Conservation (phyloP, 108 stramenopile species). For the Cyclotella atomus region DNA sequence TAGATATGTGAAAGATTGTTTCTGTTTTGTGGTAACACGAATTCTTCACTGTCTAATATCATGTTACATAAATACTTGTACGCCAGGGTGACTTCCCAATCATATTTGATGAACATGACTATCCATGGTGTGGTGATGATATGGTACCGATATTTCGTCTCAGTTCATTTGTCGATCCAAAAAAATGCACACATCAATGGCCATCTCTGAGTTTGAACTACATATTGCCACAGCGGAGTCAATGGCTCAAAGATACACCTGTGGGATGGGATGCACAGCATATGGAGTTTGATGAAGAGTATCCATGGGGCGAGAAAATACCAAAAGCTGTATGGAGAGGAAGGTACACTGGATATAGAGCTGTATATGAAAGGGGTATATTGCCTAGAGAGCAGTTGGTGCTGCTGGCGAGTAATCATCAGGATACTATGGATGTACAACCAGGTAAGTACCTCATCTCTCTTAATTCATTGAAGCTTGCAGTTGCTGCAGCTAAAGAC, state of each 20-base stretch:
- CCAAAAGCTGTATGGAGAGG: constrained; percentile 47
- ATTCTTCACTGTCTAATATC: no score
- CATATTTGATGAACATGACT: constrained; percentile 36
- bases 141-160: constrained; percentile 36
- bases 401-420: constrained; percentile 12
- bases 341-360: constrained; percentile 24
- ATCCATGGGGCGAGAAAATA: constrained; percentile 34
- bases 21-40: no score
- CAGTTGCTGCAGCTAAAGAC: no score
- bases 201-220: constrained; percentile 35
- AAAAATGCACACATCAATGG: constrained; percentile 27
- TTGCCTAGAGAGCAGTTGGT: constrained; percentile 28
- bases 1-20: no score
- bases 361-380: constrained; percentile 15
- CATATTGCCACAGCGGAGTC: constrained; percentile 21
- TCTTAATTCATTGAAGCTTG: no score
- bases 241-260: constrained; percentile 27
- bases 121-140: constrained; percentile 40
- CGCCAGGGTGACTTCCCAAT: constrained; percentile 39
- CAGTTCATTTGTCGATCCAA: background rate
- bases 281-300: constrained; percentile 12
- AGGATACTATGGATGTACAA: constrained; percentile 31
- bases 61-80: no score
- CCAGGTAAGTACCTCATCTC: constrained; percentile 5
- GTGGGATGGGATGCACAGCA: constrained; percentile 25